Conservation (phyloP, 768 basidiomycete species). For the Boletus fagicola region DNA sequence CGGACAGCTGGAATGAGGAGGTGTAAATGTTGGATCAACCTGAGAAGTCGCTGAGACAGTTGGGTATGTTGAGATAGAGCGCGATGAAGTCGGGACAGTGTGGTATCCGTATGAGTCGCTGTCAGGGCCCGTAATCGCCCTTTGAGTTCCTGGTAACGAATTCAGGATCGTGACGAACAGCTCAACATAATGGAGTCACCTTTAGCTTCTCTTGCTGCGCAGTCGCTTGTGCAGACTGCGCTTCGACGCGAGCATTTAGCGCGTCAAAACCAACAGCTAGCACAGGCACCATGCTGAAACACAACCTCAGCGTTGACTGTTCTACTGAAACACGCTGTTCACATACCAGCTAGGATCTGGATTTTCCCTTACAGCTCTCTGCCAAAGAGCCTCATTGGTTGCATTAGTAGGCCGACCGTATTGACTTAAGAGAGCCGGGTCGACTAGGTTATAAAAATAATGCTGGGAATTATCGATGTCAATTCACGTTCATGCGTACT, state of each 20-base stretch:
- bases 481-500: not conserved
- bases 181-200: conserved; percentile 29
- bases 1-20: conserved; percentile 75
- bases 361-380: conserved; percentile 76
- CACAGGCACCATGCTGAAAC: conserved; percentile 68
- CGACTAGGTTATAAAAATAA: conserved; percentile 82
- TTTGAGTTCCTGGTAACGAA: conserved; percentile 54
- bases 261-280: conserved; percentile 82
- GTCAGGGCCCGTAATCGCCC: conserved; percentile 58
- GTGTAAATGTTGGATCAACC: conserved; percentile 72
- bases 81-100: conserved; percentile 63
- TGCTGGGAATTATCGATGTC: conserved; percentile 43
- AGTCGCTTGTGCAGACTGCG: conserved; percentile 64
- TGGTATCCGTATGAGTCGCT: conserved; percentile 63
- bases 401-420: conserved; percentile 75
- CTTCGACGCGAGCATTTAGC: conserved; percentile 73
- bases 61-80: conserved; percentile 65
- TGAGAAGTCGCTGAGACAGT: conserved; percentile 65
- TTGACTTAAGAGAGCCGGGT: conserved; percentile 58
- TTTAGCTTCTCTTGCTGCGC: conserved; percentile 67
- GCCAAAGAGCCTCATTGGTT: conserved; percentile 70
- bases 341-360: conserved; percentile 74
- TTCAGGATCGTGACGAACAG: conserved; percentile 3
- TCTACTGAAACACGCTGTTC: not conserved
- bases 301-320: not conserved